Base-by-base conservation (phyloP, 2,329 filamentous ascomycete genomes). In the Verticillium alfalfae region DNA sequence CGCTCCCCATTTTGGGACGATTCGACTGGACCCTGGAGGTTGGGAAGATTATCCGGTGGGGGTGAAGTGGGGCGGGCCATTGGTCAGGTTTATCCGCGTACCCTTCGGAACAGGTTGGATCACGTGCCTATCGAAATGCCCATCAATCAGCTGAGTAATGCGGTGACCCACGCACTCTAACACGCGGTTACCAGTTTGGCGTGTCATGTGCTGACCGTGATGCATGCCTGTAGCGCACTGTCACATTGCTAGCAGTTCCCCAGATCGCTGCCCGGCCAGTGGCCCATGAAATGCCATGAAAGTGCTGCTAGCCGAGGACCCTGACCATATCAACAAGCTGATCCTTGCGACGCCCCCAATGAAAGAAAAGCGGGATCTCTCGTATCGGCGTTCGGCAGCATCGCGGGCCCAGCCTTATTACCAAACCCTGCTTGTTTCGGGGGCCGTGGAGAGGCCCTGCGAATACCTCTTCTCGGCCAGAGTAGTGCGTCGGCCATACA, bases 1-100 rank as follows among this genome's bases (percentile, higher is more conserved):
- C 73, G 73, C 73, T 72, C 62, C 39, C 62, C 62, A 49, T 49
- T 56, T 62, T 54, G 59, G 62, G 62, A 62, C 36, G 54, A 59
- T 13, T 56, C 34, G 56, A 34, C 26, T 58, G 45, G 45, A 52
- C 45, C 45, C 45, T 52, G n/a, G 45, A 26, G 45, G 18, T 10
- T 13, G 18, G 16, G 34, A 57, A 37, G 36, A 34, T 58, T 41
- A 58, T 58, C 54, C 54, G 54, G 54, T 36, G 54, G 54, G 54
- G 54, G 16, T 1, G 16, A 7, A 8, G 54, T 18, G 26, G 26
- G 26, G 31, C 15, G 36, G 15, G 10, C 15, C 10, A 56, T 56
- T 56, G 54, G 54, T 13, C 16, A 22, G 9, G 54, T 56, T 56
- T 34, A 36, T 36, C 54, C 54, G 45, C 45, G 18, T 52, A 52